Conservation (phyloP, 176 grass and related monocot genomes). For the Aegilops bicornis region DNA sequence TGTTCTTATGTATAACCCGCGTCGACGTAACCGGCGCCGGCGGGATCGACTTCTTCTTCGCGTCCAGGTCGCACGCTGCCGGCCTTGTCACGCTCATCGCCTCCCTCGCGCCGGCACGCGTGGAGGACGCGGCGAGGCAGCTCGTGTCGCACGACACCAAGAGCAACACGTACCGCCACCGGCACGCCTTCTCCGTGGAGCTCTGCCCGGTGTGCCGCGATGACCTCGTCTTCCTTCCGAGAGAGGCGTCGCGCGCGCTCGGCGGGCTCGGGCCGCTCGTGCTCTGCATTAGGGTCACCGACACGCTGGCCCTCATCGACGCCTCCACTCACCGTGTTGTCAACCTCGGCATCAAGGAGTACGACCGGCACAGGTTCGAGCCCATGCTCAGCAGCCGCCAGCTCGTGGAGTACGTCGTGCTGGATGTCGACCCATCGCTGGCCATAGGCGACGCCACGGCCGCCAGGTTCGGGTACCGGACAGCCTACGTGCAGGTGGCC, state of each 20-base stretch:
- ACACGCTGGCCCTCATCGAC: constrained; percentile 50
- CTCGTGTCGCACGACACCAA: constrained; percentile 64
- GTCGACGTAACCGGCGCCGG: constrained; percentile 25
- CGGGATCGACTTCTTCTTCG: constrained; percentile 74
- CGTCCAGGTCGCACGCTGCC: constrained; percentile 45
- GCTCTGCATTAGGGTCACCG: constrained; percentile 56
- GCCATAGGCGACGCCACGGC: background rate
- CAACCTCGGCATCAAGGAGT: constrained; percentile 42
- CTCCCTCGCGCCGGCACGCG: constrained; percentile 40
- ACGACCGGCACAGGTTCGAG: constrained; percentile 44
- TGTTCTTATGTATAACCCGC: no score
- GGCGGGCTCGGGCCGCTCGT: constrained; percentile 62
- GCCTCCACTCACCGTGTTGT: constrained; percentile 35
- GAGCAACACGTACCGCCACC: constrained; percentile 42
- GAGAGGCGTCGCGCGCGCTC: constrained; percentile 40
- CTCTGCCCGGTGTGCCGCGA: constrained; percentile 64
- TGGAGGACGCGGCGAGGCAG: constrained; percentile 42
- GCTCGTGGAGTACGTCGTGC: constrained; percentile 70
- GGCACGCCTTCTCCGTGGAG: constrained; percentile 54
- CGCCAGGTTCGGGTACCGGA: constrained; percentile 19
- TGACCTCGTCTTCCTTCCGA: constrained; percentile 57
- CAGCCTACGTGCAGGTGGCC: constrained; percentile 43
- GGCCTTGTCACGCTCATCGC: constrained; percentile 49
- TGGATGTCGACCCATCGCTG: constrained; percentile 47
- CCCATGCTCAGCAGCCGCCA: constrained; percentile 54